Conservation (phyloP, 441 rosid species). For the Viola pubescens region DNA sequence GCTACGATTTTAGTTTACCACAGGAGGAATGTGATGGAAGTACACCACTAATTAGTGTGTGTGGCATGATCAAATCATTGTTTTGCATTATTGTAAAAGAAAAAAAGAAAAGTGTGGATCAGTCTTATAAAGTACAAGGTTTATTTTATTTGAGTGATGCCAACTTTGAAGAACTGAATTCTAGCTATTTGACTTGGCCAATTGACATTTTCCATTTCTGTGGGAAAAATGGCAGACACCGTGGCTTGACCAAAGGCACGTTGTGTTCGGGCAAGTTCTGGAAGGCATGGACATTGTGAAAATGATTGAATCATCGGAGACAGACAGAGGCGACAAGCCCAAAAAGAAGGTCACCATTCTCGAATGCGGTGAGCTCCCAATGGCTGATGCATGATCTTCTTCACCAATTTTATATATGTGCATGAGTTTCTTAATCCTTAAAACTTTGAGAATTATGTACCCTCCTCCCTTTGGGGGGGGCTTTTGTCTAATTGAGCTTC, state of each 20-base stretch:
- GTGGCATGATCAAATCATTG: too few relatives aligned
- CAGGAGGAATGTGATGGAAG: too few relatives aligned
- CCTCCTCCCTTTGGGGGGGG: not conserved
- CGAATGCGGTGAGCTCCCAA: slow-evolving; percentile 90
- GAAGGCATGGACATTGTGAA: slow-evolving; percentile 91
- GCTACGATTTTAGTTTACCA: too few relatives aligned
- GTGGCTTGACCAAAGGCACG: slow-evolving; percentile 92
- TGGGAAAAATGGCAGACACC: slow-evolving; percentile 58
- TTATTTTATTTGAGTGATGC: too few relatives aligned
- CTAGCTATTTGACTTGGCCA: too few relatives aligned
- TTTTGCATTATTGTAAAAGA: too few relatives aligned
- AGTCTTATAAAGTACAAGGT: too few relatives aligned
- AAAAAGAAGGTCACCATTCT: slow-evolving; percentile 66
- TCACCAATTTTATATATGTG: slow-evolving; percentile 1
- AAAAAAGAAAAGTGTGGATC: too few relatives aligned
- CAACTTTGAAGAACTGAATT: too few relatives aligned
- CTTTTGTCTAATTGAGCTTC: slow-evolving; percentile 2
- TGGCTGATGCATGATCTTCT: slow-evolving; percentile 37
- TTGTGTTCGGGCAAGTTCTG: slow-evolving; percentile 89
- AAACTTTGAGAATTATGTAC: slow-evolving; percentile 3
- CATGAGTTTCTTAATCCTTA: not conserved
- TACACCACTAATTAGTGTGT: too few relatives aligned
- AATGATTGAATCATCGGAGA: slow-evolving; percentile 80
- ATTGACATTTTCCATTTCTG: not conserved
- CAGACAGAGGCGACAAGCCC: slow-evolving; percentile 96